phyloP scores from a whole-genome alignment of 345 rosid genomes.

The Salix arbutifolia region DNA sequence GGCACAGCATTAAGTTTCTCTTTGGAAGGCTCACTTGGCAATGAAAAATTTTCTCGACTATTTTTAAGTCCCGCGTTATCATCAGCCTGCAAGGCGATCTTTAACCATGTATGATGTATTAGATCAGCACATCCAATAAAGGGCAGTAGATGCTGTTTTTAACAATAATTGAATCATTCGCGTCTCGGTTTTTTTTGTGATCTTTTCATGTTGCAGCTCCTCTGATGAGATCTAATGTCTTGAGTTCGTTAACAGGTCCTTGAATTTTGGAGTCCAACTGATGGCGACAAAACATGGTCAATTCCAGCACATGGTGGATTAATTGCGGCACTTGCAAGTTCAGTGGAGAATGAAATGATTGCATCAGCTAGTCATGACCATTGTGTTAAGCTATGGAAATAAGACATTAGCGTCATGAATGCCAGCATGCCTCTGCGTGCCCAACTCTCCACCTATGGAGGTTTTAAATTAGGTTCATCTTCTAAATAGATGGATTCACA shows the following conservation, averaged over 20 bases:
- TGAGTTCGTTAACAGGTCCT: slow-evolving; percentile 19
- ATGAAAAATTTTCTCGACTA: too few species aligned
- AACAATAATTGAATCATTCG: neutral
- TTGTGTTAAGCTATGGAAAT: slow-evolving; percentile 35
- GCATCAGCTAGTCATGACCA: slow-evolving; percentile 34
- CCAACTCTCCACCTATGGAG: neutral
- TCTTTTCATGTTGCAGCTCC: neutral
- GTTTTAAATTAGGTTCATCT: neutral
- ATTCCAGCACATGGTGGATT: slow-evolving; percentile 27
- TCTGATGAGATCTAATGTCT: neutral
- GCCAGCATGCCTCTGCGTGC: neutral
- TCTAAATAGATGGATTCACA: neutral
- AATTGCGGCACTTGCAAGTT: slow-evolving; percentile 22
- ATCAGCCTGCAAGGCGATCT: too few species aligned
- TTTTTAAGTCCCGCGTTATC: too few species aligned
- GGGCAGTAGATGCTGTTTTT: too few species aligned
- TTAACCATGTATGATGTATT: too few species aligned
- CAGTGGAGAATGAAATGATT: slow-evolving; percentile 20
- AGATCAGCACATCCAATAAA: too few species aligned
- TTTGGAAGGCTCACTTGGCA: too few species aligned
- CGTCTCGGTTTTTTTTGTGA: neutral
- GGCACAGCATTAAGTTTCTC: too few species aligned
- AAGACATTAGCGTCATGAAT: neutral
- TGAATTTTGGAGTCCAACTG: slow-evolving; percentile 35
- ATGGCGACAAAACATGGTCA: slow-evolving; percentile 14